Evolutionary conservation across 768 basidiomycete genomes (phyloP).

Genomic region (Phylloporus sp.): DNA sequence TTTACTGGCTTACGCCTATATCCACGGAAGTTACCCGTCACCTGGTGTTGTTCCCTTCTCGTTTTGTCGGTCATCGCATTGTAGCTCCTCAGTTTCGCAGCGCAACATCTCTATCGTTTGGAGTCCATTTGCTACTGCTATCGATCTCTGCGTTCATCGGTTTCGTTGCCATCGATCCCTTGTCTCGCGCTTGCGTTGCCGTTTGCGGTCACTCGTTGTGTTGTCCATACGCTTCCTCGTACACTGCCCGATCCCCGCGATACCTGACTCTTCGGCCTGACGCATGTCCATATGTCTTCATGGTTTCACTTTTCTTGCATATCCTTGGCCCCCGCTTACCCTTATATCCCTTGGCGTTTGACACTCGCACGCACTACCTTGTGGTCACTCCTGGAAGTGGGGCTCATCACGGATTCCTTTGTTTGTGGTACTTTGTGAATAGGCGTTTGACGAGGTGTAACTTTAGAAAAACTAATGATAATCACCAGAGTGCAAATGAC

Average conservation of each 20-base stretch:
- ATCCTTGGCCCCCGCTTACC: conserved; percentile 6
- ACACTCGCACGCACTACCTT: conserved; percentile 3
- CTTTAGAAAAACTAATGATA: conserved; percentile 21
- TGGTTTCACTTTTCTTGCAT: conserved; percentile 23
- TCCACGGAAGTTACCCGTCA: conserved; percentile 5
- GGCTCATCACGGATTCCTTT: conserved; percentile 8
- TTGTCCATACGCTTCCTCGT: conserved; percentile 11
- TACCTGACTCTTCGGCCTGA: conserved; percentile 13
- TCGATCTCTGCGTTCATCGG: conserved; percentile 19
- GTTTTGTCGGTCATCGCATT: conserved; percentile 22
- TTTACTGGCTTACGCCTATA: conserved; percentile 11
- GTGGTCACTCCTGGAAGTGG: conserved; percentile 9
- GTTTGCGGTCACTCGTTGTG: conserved; percentile 11
- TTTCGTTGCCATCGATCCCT: conserved; percentile 17
- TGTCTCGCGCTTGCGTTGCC: conserved; percentile 14
- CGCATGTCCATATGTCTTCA: conserved; percentile 7
- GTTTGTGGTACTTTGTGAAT: conserved; percentile 11
- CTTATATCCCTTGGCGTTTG: not conserved
- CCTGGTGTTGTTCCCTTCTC: conserved; percentile 7
- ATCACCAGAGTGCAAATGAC: not conserved
- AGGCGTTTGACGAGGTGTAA: conserved; percentile 24
- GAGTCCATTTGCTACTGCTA: conserved; percentile 23
- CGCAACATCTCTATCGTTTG: conserved; percentile 18
- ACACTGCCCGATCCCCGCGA: conserved; percentile 8
- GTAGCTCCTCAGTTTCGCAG: conserved; percentile 2